Base-by-base conservation (phyloP, 1,284 basidiomycete genomes). In the Ustilago loliicola region DNA sequence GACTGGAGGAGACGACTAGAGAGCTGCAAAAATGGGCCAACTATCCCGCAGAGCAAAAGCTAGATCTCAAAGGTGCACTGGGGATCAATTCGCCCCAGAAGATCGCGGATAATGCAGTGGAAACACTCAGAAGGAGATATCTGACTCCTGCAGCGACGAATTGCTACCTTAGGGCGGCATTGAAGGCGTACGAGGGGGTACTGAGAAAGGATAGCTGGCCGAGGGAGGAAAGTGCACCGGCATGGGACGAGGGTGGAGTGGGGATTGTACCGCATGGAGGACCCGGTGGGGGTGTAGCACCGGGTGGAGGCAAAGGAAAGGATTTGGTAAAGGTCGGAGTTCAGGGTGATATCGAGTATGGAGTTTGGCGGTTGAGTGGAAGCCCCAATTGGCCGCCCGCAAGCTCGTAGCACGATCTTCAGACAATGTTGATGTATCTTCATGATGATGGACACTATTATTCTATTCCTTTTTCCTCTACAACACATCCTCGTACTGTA, bases 341-440 rank as follows among this genome's bases (percentile, higher is more conserved):
- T 21, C 68, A 77, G 29, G 80, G 80, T 6, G 80, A 82, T 59
- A 76, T 82, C 52, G 80, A 82, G 69, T 72, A 75, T 30, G 77
- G 79, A 2, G 59, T 79, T 1, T 82, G 80, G 80, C 47, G 68
- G 23, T 23, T 80, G 47, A 67, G 54, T 11, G 75, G 75, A 36
- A 61, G 60, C 29, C 67, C 67, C 0, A 58, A 78, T 52, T 78
- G 75, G 75, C 75, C 75, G 13, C 75, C 75, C 17, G 19, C n/a
- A 55, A 55, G 25, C 19, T 36, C 21, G 10, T 38, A 38, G 36
- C 32, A 34, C 32, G 11, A 5, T 6, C 32, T 6, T 11, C 9
- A 45, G 3, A 45, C 42, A 21, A 45, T 21, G 21, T n/a, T 17
- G 19, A 40, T 40, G 36, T 27, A 61, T 40, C n/a, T 15, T 25